Base-by-base conservation (phyloP, 257 asterid species). In the Solanum tacnaense region DNA sequence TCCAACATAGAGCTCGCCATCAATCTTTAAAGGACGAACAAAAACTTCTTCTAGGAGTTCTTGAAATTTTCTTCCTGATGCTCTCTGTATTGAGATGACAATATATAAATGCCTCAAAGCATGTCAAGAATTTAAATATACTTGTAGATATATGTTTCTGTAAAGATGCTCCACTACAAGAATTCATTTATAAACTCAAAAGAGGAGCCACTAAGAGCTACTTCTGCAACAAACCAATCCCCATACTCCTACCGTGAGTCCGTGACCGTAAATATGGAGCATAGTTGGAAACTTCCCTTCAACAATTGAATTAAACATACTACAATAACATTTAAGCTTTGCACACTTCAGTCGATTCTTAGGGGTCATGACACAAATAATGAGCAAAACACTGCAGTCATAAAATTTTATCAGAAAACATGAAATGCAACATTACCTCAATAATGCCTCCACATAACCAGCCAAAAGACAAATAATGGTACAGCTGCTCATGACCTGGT, bases 381-480 rank as follows among this genome's bases (percentile, higher is more conserved):
- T 49, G 39, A 49, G 41, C 68, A 49, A 49, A 31, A 4, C 7
- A 1, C 34, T 82, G 67, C 29, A 5, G 70, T 10, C 68, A 82
- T 3, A 49, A 29, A 49, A 9, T 82, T 82, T 82, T 65, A 52
- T 86, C 52, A 86, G 71, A 58, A 88, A 75, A 86, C 18, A 70
- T 20, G 88, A 86, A 87, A 60, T 41, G 84, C 52, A 36, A 32
- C 39, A 79, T 67, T 95, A 96, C 99, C 99, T 97, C 99, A 67
- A 97, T 95, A 91, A 97, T 96, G 72, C 99, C 99, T 35, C 99
- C 99, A 91, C 98, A 95, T 87, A 97, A 91, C 97, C 97, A 97
- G 91, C 99, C 99, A 92, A 91, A 97, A 56, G 99, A 97, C 83
- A 97, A 88, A 88, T 94, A 95, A 89, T 97, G 99, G 92, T 97